A percentile compares a stretch with the other conserved stretches of the same genome.
Evolutionary conservation across 495 filamentous ascomycete species (phyloP).

Genomic region (Neurospora sp.): DNA sequence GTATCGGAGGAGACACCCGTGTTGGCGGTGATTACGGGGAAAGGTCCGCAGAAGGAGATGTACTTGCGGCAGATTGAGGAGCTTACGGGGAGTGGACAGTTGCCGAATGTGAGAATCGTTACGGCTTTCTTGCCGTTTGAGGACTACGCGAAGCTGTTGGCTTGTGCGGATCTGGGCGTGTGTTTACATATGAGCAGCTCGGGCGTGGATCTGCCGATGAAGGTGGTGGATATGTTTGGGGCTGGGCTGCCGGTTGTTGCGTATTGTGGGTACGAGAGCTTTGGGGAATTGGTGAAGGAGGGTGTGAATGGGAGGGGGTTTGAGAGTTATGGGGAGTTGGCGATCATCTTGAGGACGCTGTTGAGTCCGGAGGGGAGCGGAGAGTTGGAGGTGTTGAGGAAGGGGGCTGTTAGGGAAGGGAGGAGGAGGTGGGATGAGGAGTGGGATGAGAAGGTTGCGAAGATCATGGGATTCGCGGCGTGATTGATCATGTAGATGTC

Average conservation of each 20-base stretch:
- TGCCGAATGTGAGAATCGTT: constrained; percentile 57
- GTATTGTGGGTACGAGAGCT: constrained; percentile 73
- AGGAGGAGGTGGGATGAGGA: constrained; percentile 83
- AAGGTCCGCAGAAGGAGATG: constrained; percentile 69
- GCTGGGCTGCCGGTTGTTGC: constrained; percentile 84
- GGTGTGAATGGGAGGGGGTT: constrained; percentile 82
- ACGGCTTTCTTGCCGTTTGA: constrained; percentile 74
- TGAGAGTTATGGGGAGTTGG: constrained; percentile 51
- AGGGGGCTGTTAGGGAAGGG: constrained; percentile 70
- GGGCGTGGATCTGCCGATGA: constrained; percentile 96
- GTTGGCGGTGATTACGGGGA: constrained; percentile 84
- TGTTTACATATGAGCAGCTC: constrained; percentile 88
- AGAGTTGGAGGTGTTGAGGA: constrained; percentile 51
- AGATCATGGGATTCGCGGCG: constrained; percentile 50
- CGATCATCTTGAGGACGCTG: constrained; percentile 47
- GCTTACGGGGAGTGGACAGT: constrained; percentile 46
- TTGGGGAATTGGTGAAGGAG: constrained; percentile 76
- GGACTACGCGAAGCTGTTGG: constrained; percentile 83
- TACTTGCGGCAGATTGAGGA: constrained; percentile 56
- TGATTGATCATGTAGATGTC: background rate
- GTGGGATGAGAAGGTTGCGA: constrained; percentile 73
- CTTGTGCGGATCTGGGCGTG: constrained; percentile 78
- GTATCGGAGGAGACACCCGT: constrained; percentile 20
- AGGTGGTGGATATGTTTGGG: constrained; percentile 98
- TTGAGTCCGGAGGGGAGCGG: constrained; percentile 37